Evolutionary conservation across 371 early-diverging fungal species (phyloP).

Genomic region (Synchytrium microbalum): DNA sequence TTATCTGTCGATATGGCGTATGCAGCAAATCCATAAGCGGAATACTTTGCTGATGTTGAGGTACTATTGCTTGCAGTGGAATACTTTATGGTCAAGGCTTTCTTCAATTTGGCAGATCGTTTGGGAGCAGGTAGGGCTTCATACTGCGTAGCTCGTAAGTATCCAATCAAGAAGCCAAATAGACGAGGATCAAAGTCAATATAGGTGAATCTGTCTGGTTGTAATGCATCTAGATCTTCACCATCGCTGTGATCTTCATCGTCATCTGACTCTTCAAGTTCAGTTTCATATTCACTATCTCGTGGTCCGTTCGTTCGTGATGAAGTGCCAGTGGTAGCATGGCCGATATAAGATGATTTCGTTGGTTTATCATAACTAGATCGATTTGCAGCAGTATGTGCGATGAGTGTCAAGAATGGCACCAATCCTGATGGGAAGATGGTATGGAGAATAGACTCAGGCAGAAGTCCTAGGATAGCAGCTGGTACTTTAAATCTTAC

Average conservation of each 20-base stretch:
- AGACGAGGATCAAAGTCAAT: background rate
- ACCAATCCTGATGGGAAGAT: constrained; percentile 22
- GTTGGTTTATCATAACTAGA: too few species aligned
- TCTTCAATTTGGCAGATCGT: background rate
- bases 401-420: constrained; percentile 7
- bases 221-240: background rate
- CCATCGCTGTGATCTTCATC: background rate
- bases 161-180: background rate
- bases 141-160: background rate
- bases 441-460: constrained; percentile 18
- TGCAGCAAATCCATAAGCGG: background rate
- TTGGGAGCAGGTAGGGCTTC: background rate
- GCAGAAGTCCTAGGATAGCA: constrained; percentile 19
- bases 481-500: constrained; percentile 15
- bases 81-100: background rate
- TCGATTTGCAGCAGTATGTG: background rate
- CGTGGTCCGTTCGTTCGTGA: background rate
- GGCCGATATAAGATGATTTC: background rate
- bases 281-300: background rate
- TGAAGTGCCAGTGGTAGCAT: background rate
- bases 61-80: background rate
- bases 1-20: background rate
- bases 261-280: too few species aligned
- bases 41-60: background rate
- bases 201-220: background rate